Evolutionary conservation across 306 rosid species (phyloP), one percentile per base, ranked within the genome.

Genomic region (Vigna hirtella): DNA sequence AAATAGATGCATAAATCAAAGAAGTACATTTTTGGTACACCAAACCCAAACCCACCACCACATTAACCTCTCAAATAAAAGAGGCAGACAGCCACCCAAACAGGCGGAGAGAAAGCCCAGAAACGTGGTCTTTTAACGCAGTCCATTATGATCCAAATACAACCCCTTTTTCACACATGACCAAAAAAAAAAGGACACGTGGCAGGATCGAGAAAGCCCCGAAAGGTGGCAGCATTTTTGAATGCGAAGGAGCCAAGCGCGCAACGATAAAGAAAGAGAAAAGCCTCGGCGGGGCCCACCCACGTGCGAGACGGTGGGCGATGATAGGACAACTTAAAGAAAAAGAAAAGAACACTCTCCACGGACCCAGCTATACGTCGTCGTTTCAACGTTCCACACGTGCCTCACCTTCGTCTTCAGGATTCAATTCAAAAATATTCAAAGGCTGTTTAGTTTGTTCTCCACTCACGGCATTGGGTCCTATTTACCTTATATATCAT

Each of bases 201-300:
- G 88, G 83, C 85, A 8, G 1, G 11, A 16, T 6, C 10, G 7
- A 32, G 14, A 17, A 59, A 1, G 26, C 8, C 66, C 12, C 3
- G n/a, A 68, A 66, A 77, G 50, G 66, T 30, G 1, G 14, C 82
- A 78, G 40, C 71, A 76, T 80, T 79, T 90, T 90, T 88, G 90
- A 90, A 92, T 79, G 80, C 38, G 74, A 68, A 65, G 74, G 72
- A 63, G 86, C 74, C 90, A 85, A 92, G 91, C 93, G 93, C 93
- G 89, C 87, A 86, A 86, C 82, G 53, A 71, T 57, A 18, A 53
- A 43, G 5, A 9, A 28, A 10, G 14, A 51, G 43, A 70, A 43
- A 55, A 66, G 63, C 24, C 63, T 16, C 1, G 4, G 11, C 17
- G 52, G 89, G 17, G 78, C 94, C 88, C 82, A 83, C 89, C 88